Evolutionary conservation across 2,329 filamentous ascomycete genomes (phyloP), one percentile per base, ranked within the genome.

Genomic region (Pseudopyricularia javanii): DNA sequence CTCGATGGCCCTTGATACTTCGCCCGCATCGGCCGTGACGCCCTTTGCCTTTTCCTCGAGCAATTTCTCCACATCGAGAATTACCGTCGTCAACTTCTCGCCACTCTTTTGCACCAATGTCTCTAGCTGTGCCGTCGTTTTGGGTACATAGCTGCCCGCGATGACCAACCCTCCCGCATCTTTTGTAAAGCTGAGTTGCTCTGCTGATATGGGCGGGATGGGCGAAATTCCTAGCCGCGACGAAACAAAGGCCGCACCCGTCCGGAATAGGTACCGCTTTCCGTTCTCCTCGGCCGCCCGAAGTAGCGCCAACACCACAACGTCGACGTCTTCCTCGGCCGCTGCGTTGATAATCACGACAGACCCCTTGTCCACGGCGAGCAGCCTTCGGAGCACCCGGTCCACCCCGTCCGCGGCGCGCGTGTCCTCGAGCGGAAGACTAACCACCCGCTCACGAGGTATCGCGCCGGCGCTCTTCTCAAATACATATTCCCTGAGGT

Each of bases 71-170:
- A 80, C 77, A 14, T 75, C 64, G 2, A 80, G 63, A 11, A 71
- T 68, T 28, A 79, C 67, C 0, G 68, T 70, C 0, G 66, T 69
- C 0, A 79, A 61, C n/a, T 68, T 62, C 0, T 62, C 55, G 0
- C 68, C 69, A 0, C 71, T 68, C 15, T 62, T 62, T 2, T 66
- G 60, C 0, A 65, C 62, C 8, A 80, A 58, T 2, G 63, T 61
- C 26, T 73, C 68, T 1, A 80, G 61, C 53, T 81, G 78, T 0
- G 74, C 70, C 0, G 78, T 81, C 0, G 78, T 82, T 56, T 80
- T 81, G 3, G 76, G 76, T 0, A 81, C 76, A 47, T 82, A 80
- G 0, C 74, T 78, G 0, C 79, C 77, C 0, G 76, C 77, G 15
- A 82, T 70, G 17, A 80, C 70, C 0, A 82, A 59, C 0, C 76